Evolutionary conservation across 768 basidiomycete genomes (phyloP), one percentile per base, ranked within the genome.

Genomic region (Austroboletus festivus): DNA sequence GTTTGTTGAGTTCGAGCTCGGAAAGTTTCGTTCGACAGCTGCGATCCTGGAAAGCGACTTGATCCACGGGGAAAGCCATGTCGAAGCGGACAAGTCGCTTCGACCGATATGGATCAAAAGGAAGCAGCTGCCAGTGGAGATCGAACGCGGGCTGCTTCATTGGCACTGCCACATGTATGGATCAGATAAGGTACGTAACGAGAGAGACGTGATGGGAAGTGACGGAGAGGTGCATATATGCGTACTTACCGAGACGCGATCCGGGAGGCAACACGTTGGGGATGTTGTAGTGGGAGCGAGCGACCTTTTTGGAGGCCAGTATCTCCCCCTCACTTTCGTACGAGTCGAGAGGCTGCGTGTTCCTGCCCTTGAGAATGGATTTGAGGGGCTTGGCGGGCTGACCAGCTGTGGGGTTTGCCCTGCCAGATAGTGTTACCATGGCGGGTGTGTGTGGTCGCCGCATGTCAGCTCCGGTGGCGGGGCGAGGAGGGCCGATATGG

Each of bases 41-140:
- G n/a, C n/a, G 23, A 0, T 57, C 57, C 16, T 58, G 61, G 30
- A 68, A 67, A 20, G 40, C 50, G 33, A 56, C 63, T 33, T 48
- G 60, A 21, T 57, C 78, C 64, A 60, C 75, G 54, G 61, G 61
- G 53, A 79, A 78, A 4, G 72, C 75, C 49, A 73, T 61, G 48
- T 82, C 81, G 59, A 81, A 82, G 50, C 71, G 73, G 13, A 81
- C 48, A 19, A 68, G 55, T 8, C 69, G 75, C 35, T 57, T 69
- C 38, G 65, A 59, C 46, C 59, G 54, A 20, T 67, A 62, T 24
- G 38, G 40, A 45, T 65, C 62, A 47, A 63, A 77, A 16, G 76
- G 74, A 37, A 77, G 68, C 16, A 80, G 57, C 43, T 73, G 74
- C 80, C 79, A 82, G 51, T 71, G 72, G 46, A 78, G 52, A 48